phyloP scores from a whole-genome alignment of 148 eudicot species.

The Polygonum aviculare region DNA sequence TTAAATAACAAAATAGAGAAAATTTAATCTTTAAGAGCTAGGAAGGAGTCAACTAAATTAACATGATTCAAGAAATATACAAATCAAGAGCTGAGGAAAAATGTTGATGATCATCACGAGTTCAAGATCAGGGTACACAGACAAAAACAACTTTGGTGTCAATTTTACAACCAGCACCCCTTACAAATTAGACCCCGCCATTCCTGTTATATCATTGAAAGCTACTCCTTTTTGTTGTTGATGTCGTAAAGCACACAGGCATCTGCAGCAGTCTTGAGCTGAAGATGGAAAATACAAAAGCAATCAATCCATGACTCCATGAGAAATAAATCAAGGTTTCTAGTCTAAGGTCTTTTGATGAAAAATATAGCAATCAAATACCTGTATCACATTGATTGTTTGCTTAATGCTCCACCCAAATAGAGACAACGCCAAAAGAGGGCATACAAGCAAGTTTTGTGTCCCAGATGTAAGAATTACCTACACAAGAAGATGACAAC shows the following conservation, averaged over 20 bases:
- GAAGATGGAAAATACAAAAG: conserved; percentile 15
- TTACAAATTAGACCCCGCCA: neutral
- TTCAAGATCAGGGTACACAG: too few relatives aligned
- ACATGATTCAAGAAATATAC: neutral
- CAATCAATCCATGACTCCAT: neutral
- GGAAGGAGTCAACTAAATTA: too few relatives aligned
- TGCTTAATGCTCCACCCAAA: conserved; percentile 88
- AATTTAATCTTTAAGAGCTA: too few relatives aligned
- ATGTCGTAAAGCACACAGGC: conserved; percentile 76
- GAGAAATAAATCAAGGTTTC: neutral
- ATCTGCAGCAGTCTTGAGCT: conserved; percentile 96
- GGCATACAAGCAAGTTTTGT: conserved; percentile 38
- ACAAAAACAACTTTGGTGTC: neutral
- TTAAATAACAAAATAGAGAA: too few relatives aligned
- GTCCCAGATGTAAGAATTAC: conserved; percentile 46
- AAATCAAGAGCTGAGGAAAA: neutral
- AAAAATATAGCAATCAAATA: conserved; percentile 13
- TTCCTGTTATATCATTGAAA: neutral
- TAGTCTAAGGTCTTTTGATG: neutral
- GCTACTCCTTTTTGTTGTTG: conserved; percentile 58
- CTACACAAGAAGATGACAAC: conserved; percentile 22
- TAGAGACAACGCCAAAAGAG: conserved; percentile 41
- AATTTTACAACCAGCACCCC: neutral
- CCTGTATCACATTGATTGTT: conserved; percentile 81
- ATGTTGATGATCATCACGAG: neutral